These are phyloP conservation scores for Achaetomium macrosporum DNA, from an alignment of 2,329 filamentous ascomycete genomes.

Conservation along the genomic window DNA sequence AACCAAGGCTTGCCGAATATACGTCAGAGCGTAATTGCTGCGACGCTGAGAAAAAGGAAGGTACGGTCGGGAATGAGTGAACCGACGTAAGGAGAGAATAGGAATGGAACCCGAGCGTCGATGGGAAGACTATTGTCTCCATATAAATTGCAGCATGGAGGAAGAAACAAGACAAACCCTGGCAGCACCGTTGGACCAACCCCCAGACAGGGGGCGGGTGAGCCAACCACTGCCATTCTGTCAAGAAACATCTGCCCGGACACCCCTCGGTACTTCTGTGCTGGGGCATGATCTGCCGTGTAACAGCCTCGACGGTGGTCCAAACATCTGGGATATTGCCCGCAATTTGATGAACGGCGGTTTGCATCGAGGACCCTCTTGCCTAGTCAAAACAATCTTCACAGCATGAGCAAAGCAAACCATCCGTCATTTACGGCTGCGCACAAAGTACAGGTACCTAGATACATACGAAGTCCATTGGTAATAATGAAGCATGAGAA, in stretches of 20 bases:
- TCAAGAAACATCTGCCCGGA: no score
- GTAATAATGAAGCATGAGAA: not conserved
- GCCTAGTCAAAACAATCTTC: no score
- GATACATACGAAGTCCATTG: no score
- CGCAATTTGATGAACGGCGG: no score
- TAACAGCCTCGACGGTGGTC: no score
- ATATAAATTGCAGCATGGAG: not conserved
- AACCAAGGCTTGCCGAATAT: slow-evolving; percentile 24
- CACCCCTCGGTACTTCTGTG: not conserved
- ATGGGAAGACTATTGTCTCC: not conserved
- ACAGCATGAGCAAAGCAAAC: not conserved
- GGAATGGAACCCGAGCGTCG: not conserved
- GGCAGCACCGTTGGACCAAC: not conserved
- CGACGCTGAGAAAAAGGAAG: not conserved
- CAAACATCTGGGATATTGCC: not conserved
- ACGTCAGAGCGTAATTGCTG: slow-evolving; percentile 16
- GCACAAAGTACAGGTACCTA: not conserved
- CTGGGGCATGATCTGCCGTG: no score
- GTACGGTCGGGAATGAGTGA: not conserved
- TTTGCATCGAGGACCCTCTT: no score
- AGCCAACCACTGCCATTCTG: not conserved
- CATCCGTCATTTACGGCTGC: not conserved
- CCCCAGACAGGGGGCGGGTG: not conserved
- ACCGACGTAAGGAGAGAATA: not conserved
- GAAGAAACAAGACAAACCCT: not conserved